A percentile compares a stretch with the other conserved stretches of the same genome.
These are phyloP conservation scores for Endoconidiophora polonica DNA, from an alignment of 2,329 filamentous ascomycete genomes.

Conservation along the genomic window DNA sequence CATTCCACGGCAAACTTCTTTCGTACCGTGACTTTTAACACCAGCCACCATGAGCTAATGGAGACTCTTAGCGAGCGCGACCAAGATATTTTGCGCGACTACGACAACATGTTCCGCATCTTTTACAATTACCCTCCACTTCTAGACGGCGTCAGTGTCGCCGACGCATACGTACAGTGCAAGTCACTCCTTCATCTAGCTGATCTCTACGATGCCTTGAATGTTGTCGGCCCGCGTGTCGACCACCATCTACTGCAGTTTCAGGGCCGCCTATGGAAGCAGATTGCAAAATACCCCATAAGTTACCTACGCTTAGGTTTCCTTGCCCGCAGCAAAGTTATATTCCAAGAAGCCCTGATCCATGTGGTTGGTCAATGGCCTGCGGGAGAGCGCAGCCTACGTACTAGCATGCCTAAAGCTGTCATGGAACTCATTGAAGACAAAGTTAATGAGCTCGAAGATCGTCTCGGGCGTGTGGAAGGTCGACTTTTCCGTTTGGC, in stretches of 20 bases:
- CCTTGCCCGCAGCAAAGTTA: constrained; percentile 65
- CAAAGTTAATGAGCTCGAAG: constrained; percentile 82
- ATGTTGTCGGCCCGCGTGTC: constrained; percentile 73
- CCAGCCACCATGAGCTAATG: constrained; percentile 23
- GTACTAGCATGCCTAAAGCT: constrained; percentile 51
- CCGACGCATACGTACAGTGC: constrained; percentile 83
- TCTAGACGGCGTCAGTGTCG: constrained; percentile 75
- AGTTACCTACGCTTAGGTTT: constrained; percentile 84
- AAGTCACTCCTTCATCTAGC: constrained; percentile 75
- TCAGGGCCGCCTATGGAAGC: constrained; percentile 79
- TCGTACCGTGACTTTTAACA: constrained; percentile 55
- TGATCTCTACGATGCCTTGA: constrained; percentile 86
- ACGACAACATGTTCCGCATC: constrained; percentile 87
- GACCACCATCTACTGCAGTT: constrained; percentile 91
- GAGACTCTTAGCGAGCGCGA: constrained; percentile 40
- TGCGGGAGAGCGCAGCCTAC: constrained; percentile 57
- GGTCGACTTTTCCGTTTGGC: constrained; percentile 66
- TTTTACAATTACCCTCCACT: constrained; percentile 86
- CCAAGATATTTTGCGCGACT: constrained; percentile 70
- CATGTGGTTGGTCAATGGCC: constrained; percentile 96
- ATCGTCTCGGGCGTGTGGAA: constrained; percentile 65
- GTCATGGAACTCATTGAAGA: constrained; percentile 87
- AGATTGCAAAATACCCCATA: constrained; percentile 90
- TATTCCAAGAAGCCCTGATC: constrained; percentile 74
- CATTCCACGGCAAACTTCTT: constrained; percentile 47